Evolutionary conservation across 139 green algal species (phyloP), one percentile per base, ranked within the genome.

Genomic region (Chlamydomonas asymmetrica): DNA sequence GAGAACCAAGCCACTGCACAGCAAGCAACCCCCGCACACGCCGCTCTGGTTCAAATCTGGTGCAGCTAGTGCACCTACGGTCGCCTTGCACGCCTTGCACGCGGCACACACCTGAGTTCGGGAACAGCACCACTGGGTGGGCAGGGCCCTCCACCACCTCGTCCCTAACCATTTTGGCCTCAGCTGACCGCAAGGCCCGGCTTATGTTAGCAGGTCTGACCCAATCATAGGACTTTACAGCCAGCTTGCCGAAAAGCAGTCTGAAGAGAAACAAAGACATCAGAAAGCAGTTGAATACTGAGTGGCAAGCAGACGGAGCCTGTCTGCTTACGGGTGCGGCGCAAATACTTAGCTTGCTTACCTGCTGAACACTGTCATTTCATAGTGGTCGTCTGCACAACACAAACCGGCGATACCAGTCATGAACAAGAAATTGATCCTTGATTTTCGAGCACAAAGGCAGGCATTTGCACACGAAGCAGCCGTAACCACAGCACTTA

Each of bases 171-270:
- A 84, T 48, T 20, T 69, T 75, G 34, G 67, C 68, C 65, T 8
- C 39, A 52, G 31, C 52, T 2, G 50, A 41, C 59, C 71, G 59
- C 32, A 27, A 43, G 13, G 41, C 50, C 37, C 68, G 29, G 59
- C 59, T 41, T 40, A 22, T 64, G 1, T 39, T 4, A 22, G 63
- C 45, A 56, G 68, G 62, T 22, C 48, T 34, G 31, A 71, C 60
- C 84, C 81, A 94, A 80, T 98, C 93, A 67, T 88, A 97, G 0
- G 90, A 86, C 0, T 52, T 68, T 29, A 98, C 84, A 35, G 90
- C 89, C 71, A 98, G 82, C 5, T 73, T 61, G 20, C 94, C 94
- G 75, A 94, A 97, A 56, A 98, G 78, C 63, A 98, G 81, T 70
- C 91, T 93, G 45, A 1, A 41, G 40, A 22, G n/a, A n/a, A 57